Evolutionary conservation across 306 rosid species (phyloP).

Genomic region (Quercus gilva): DNA sequence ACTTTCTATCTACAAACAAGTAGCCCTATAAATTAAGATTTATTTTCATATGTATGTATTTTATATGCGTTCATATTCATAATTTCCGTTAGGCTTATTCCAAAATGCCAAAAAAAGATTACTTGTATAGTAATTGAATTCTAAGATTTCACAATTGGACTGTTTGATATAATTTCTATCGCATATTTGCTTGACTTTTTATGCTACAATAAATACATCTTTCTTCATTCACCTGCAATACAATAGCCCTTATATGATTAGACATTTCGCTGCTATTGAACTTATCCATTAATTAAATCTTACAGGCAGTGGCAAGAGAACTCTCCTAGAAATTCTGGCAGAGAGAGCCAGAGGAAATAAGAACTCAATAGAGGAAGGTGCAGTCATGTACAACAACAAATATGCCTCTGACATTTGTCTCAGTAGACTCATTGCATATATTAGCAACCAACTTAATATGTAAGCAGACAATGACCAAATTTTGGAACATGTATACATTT

Average conservation of each 20-base stretch:
- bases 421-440: conserved; percentile 7
- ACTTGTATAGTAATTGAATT: too few relatives aligned
- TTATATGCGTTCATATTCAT: too few relatives aligned
- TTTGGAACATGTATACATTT: background rate
- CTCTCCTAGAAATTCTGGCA: conserved; percentile 5
- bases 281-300: background rate
- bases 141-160: too few relatives aligned
- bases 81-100: too few relatives aligned
- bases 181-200: background rate
- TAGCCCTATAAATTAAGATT: too few relatives aligned
- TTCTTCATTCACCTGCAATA: background rate
- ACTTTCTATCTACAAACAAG: too few relatives aligned
- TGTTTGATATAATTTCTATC: background rate
- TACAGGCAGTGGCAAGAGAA: conserved; percentile 9
- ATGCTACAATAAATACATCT: background rate
- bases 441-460: background rate
- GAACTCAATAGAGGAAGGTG: background rate
- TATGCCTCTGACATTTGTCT: background rate
- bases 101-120: too few relatives aligned
- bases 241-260: background rate
- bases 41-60: too few relatives aligned
- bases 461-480: background rate
- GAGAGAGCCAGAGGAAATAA: conserved; percentile 1
- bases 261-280: background rate
- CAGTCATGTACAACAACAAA: background rate